phyloP scores from a whole-genome alignment of 768 basidiomycete species.

The Auricularia cornea region DNA sequence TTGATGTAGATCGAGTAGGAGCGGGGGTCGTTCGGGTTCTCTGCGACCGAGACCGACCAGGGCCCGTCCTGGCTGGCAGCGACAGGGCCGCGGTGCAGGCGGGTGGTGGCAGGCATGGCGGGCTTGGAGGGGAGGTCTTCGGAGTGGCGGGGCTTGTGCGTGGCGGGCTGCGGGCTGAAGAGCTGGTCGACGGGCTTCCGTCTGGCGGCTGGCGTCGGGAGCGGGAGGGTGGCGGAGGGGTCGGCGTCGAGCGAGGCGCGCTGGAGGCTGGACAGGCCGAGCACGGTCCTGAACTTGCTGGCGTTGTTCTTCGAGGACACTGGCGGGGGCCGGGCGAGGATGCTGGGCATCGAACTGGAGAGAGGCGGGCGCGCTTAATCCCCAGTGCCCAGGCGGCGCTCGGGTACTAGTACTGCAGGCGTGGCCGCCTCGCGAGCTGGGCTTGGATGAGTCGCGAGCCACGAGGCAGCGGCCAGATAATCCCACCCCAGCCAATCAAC shows the following conservation, averaged over 20 bases:
- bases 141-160: not conserved
- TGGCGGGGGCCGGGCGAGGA: not conserved
- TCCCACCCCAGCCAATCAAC: not conserved
- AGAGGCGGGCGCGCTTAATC: not conserved
- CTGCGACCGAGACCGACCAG: slow-evolving; percentile 84
- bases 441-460: not conserved
- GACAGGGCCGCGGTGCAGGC: not conserved
- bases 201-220: slow-evolving; percentile 1
- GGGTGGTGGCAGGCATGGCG: not conserved
- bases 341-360: not conserved
- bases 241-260: slow-evolving; percentile 2
- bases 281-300: slow-evolving; percentile 8
- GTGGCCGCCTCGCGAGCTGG: not conserved
- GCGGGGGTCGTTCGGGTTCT: slow-evolving; percentile 64
- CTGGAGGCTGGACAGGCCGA: slow-evolving; percentile 6
- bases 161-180: not conserved
- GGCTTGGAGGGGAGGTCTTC: not conserved
- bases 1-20: slow-evolving; percentile 83
- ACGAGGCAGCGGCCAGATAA: not conserved
- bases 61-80: slow-evolving; percentile 52
- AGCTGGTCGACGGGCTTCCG: not conserved
- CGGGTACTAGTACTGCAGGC: not conserved
- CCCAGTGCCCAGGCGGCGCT: not conserved
- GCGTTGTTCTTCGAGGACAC: not conserved
- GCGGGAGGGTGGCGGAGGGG: slow-evolving; percentile 1